Percentiles rank a stretch among this genome's conserved stretches.
Conservation (phyloP, 345 rosid genomes). For the Kandelia obovata region DNA sequence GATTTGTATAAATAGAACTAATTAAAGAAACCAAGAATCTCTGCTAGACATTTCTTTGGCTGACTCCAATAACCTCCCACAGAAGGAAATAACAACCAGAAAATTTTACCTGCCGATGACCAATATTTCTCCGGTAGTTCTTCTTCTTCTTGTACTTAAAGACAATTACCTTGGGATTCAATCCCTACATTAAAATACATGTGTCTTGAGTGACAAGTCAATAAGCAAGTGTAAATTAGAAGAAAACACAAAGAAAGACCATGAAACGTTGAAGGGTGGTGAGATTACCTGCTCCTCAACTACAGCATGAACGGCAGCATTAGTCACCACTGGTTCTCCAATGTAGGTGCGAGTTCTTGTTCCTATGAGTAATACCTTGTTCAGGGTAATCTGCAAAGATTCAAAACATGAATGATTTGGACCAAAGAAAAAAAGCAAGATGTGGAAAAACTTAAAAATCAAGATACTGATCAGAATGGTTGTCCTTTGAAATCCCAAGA, state of each 20-base stretch:
- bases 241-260: not conserved
- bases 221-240: not conserved
- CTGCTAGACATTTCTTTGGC: not conserved
- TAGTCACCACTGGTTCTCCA: slow-evolving; percentile 87
- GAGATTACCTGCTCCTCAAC: slow-evolving; percentile 80
- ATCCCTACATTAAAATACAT: slow-evolving; percentile 50
- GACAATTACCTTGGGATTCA: slow-evolving; percentile 71
- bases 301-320: slow-evolving; percentile 92
- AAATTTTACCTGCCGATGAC: slow-evolving; percentile 81
- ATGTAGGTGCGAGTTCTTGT: slow-evolving; percentile 77
- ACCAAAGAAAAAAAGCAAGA: not conserved
- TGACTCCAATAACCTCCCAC: not conserved
- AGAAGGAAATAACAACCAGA: not conserved
- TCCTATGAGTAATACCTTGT: slow-evolving; percentile 96
- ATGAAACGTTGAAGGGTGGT: not conserved
- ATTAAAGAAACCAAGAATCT: not conserved
- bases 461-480: no score
- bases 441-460: not conserved
- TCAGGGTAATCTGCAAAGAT: slow-evolving; percentile 58
- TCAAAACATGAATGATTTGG: not conserved
- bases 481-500: not conserved
- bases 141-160: slow-evolving; percentile 96
- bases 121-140: slow-evolving; percentile 90
- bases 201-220: not conserved
- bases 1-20: not conserved